Conservation (phyloP, 1,139 yeast genomes). For the Candida neerlandica region DNA sequence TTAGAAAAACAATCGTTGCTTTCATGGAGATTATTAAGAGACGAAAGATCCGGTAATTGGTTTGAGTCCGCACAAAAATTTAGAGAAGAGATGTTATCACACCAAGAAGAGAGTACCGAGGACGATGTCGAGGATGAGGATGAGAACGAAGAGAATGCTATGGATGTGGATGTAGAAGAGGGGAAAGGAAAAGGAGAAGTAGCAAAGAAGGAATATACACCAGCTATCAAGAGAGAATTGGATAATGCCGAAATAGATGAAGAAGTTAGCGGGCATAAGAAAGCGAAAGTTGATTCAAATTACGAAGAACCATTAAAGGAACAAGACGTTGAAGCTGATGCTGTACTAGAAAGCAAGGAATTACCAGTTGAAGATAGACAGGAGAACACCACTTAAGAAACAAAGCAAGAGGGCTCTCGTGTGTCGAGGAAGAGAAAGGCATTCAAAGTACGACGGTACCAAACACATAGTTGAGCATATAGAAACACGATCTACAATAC, state of each 20-base stretch:
- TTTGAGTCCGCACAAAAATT: constrained; percentile 19
- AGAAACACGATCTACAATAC: background rate
- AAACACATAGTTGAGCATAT: background rate
- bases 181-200: constrained; percentile 11
- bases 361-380: background rate
- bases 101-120: constrained; percentile 11
- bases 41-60: constrained; percentile 25
- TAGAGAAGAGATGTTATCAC: constrained; percentile 7
- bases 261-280: background rate
- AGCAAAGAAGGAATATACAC: constrained; percentile 5
- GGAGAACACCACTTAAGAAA: no score
- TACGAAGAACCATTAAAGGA: background rate
- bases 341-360: background rate
- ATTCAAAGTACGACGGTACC: background rate
- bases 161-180: constrained; percentile 4
- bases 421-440: background rate
- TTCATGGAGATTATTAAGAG: constrained; percentile 33
- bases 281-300: constrained; percentile 9
- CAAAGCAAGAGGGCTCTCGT: no score
- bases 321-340: background rate
- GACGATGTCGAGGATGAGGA: constrained; percentile 14
- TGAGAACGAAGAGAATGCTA: constrained; percentile 15
- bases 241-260: constrained; percentile 6
- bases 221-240: constrained; percentile 8
- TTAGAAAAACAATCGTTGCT: constrained; percentile 29